Conservation (phyloP, 1,139 yeast genomes). For the Suhomyces wounanorum region DNA sequence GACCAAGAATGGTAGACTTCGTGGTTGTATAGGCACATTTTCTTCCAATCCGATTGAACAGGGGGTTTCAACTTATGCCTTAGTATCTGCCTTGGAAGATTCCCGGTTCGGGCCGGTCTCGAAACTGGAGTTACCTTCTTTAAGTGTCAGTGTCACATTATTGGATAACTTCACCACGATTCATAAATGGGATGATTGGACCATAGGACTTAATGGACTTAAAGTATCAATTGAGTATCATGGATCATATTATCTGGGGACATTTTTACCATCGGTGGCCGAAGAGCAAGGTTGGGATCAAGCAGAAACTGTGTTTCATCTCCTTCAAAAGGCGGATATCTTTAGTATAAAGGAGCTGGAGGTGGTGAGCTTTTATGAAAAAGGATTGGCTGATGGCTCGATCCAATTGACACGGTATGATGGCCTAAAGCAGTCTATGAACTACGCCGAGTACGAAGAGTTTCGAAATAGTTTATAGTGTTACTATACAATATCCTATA, state of each 20-base stretch:
- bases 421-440: conserved; percentile 36
- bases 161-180: conserved; percentile 60
- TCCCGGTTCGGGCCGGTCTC: conserved; percentile 72
- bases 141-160: conserved; percentile 59
- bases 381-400: conserved; percentile 40
- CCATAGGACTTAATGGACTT: conserved; percentile 80
- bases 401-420: conserved; percentile 39
- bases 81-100: conserved; percentile 74
- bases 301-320: conserved; percentile 64
- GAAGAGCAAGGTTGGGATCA: conserved; percentile 86
- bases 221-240: conserved; percentile 50
- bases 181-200: conserved; percentile 66
- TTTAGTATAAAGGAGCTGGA: conserved; percentile 19
- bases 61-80: conserved; percentile 66
- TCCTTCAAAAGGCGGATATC: conserved; percentile 70
- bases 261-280: conserved; percentile 90
- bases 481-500: conserved; percentile 1
- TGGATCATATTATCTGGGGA: conserved; percentile 56
- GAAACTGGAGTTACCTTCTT: conserved; percentile 50
- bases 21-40: conserved; percentile 97
- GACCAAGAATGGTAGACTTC: conserved; percentile 58
- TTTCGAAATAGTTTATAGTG: conserved; percentile 7
- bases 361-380: conserved; percentile 28
- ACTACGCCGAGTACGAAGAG: conserved; percentile 28
- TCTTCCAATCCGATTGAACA: conserved; percentile 41